Evolutionary conservation across 164 flowering plant species (phyloP).

Genomic region (Tetrastigma voinierianum): DNA sequence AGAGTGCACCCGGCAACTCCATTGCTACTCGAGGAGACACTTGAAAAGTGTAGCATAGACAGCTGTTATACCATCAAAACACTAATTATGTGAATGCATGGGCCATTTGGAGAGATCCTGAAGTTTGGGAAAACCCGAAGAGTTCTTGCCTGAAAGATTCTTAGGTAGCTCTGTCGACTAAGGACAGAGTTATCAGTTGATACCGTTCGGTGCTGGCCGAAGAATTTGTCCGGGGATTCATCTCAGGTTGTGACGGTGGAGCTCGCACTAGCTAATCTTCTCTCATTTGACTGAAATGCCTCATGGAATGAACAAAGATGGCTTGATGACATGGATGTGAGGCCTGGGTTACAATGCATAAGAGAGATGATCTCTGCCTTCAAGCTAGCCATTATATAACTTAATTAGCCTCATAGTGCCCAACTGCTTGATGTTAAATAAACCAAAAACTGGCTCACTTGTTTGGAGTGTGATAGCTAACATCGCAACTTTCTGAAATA

Average conservation of each 20-base stretch:
- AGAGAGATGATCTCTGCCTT: constrained; percentile 1
- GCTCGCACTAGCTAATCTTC: constrained; percentile 12
- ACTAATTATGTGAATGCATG: constrained; percentile 31
- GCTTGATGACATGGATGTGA: constrained; percentile 7
- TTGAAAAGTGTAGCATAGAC: constrained; percentile 14
- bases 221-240: constrained; percentile 20
- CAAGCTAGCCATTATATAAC: too few relatives aligned
- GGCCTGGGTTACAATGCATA: constrained; percentile 20
- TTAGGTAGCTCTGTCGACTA: constrained; percentile 10
- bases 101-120: constrained; percentile 37
- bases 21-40: constrained; percentile 25
- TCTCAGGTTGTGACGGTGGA: constrained; percentile 11
- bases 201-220: constrained; percentile 20
- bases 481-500: too few relatives aligned
- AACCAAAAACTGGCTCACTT: too few relatives aligned
- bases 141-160: constrained; percentile 37
- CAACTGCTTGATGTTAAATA: too few relatives aligned
- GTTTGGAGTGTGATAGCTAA: too few relatives aligned
- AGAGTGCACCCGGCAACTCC: constrained; percentile 32
- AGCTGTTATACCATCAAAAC: constrained; percentile 36
- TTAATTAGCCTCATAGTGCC: too few relatives aligned
- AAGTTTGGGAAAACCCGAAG: constrained; percentile 31
- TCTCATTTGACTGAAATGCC: constrained; percentile 17
- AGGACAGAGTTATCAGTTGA: constrained; percentile 20
- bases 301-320: constrained; percentile 8